Base-by-base conservation (phyloP, 140 eudicot genomes). In the Stevia rebaudiana region DNA sequence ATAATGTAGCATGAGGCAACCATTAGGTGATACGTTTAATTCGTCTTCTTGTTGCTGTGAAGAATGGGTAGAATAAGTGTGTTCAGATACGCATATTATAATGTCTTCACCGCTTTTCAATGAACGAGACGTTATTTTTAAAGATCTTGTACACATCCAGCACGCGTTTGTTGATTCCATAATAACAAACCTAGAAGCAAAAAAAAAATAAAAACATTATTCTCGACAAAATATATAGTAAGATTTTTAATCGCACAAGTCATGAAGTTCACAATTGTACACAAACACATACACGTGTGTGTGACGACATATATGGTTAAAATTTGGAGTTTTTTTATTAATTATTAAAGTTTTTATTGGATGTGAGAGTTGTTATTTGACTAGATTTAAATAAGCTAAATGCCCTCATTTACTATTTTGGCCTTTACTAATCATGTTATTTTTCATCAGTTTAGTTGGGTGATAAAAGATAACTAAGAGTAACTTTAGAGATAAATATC, bases 1-100 rank as follows among this genome's bases (percentile, higher is more conserved):
- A 80, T 81, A 81, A 78, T 81, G 90, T 54, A 94, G 46, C 67
- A 72, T 18, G 61, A 85, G 63, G 78, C 89, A 81, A 61, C 74
- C 77, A 70, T 79, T 62, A 49, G 68, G 67, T 63, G 64, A 51
- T 53, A 69, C 62, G 52, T 68, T 69, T 50, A 55, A 18, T 17
- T 62, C 79, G 41, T 49, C 80, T 57, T 46, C 72, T 13, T 70
- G 61, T 15, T 47, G 79, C 18, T 37, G 47, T 4, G 69, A 42
- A 42, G 77, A 49, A 53, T 56, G 75, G 54, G 75, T 59, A 47
- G 69, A 51, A 68, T 21, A 22, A 12, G 10, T 31, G 43, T 31
- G 59, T 57, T 77, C 77, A 35, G 84, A 75, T 30, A 88, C 69
- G 81, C 81, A 87, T 58, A 90, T 55, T 46, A 74, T 61, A 50